A percentile compares a stretch with the other conserved stretches of the same genome.
Evolutionary conservation across 1,284 basidiomycete genomes (phyloP).

Genomic region (Irpex lacteus): DNA sequence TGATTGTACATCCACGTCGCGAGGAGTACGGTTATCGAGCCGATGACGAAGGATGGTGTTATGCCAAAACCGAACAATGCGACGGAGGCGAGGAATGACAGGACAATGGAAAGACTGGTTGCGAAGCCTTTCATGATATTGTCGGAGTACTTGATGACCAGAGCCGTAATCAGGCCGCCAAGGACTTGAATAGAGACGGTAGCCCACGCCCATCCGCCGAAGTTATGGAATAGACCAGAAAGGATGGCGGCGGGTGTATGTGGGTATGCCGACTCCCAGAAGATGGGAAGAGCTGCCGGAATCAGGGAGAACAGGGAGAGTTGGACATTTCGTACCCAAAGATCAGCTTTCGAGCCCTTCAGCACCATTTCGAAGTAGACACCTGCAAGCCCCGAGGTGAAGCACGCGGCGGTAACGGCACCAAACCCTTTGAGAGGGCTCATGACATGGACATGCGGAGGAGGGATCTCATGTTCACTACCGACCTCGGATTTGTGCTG

Average conservation of each 20-base stretch:
- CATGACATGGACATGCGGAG: slow-evolving; percentile 49
- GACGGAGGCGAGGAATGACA: slow-evolving; percentile 92
- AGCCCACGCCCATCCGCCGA: slow-evolving; percentile 92
- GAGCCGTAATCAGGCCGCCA: slow-evolving; percentile 89
- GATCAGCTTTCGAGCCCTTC: slow-evolving; percentile 65
- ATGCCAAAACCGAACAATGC: slow-evolving; percentile 87
- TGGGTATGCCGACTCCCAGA: slow-evolving; percentile 35
- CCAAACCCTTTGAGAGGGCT: slow-evolving; percentile 62
- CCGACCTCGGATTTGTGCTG: slow-evolving; percentile 31
- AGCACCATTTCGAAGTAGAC: slow-evolving; percentile 85
- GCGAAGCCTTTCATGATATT: slow-evolving; percentile 96
- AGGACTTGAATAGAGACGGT: slow-evolving; percentile 89
- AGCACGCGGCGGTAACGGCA: slow-evolving; percentile 72
- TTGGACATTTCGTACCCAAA: slow-evolving; percentile 81
- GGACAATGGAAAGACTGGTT: slow-evolving; percentile 88
- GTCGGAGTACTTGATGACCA: slow-evolving; percentile 87
- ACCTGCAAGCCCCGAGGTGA: slow-evolving; percentile 79
- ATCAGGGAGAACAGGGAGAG: slow-evolving; percentile 74
- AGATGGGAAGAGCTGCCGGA: slow-evolving; percentile 73
- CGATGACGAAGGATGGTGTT: slow-evolving; percentile 83
- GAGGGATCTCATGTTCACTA: slow-evolving; percentile 32
- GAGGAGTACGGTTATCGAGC: slow-evolving; percentile 79
- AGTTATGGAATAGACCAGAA: slow-evolving; percentile 66
- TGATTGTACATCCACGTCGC: slow-evolving; percentile 90
- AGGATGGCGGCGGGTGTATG: slow-evolving; percentile 37